These are phyloP conservation scores for Melastoma malabathricum DNA, from an alignment of 345 rosid species.

Conservation along the genomic window DNA sequence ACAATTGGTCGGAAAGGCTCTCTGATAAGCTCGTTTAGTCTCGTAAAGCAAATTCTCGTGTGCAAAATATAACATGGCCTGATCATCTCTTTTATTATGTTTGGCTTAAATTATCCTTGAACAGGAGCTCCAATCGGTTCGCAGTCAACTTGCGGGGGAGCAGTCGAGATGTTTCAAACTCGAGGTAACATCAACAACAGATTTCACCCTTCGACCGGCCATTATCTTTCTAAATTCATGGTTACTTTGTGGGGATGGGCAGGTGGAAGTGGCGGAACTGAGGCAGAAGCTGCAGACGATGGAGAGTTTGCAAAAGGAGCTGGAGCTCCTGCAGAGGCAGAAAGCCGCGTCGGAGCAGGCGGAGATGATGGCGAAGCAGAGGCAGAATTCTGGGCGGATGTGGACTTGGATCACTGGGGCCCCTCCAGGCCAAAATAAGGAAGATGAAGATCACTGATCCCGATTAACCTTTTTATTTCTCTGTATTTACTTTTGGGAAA, in stretches of 20 bases:
- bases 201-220: too few relatives aligned
- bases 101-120: not conserved
- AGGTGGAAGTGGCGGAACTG: conserved; percentile 97
- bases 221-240: too few relatives aligned
- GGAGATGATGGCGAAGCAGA: conserved; percentile 47
- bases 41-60: too few relatives aligned
- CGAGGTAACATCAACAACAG: conserved; percentile 37
- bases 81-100: not conserved
- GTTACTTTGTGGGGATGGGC: conserved; percentile 1
- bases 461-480: too few relatives aligned
- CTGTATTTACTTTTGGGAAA: too few relatives aligned
- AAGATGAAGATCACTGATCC: conserved; percentile 3
- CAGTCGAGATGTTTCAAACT: conserved; percentile 96
- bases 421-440: conserved; percentile 24
- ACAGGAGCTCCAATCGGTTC: conserved; percentile 92
- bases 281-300: conserved; percentile 83
- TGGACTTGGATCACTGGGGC: conserved; percentile 98
- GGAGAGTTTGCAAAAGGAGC: conserved; percentile 81
- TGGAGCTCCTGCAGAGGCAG: conserved; percentile 84
- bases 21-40: too few relatives aligned
- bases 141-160: conserved; percentile 90
- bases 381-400: conserved; percentile 78
- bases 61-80: too few relatives aligned
- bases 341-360: conserved; percentile 96
- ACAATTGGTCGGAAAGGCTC: not conserved